A percentile compares a stretch with the other conserved stretches of the same genome.
Conservation (phyloP, 2,329 filamentous ascomycete genomes). For the Rhynchosporium graminicola region DNA sequence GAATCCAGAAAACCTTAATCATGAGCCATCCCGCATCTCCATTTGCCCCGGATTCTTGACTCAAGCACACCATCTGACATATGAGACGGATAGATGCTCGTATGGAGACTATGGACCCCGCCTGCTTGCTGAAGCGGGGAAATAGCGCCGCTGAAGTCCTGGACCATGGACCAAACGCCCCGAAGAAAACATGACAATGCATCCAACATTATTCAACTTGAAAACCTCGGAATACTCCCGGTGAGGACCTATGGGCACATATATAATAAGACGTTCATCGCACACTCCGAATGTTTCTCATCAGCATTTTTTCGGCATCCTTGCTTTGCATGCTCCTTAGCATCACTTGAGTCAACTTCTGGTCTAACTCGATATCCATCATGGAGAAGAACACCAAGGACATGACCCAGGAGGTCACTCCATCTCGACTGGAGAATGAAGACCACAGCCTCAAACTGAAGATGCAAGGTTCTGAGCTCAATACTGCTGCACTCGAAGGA, state of each 20-base stretch:
- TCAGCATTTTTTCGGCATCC: neutral
- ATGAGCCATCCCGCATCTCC: neutral
- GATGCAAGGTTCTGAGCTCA: constrained; percentile 20
- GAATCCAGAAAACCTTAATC: too few relatives aligned
- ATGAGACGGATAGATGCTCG: too few relatives aligned
- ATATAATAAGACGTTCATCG: neutral
- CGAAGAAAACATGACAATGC: neutral
- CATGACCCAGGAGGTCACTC: constrained; percentile 14
- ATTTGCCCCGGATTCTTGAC: neutral
- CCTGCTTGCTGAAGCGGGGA: constrained; percentile 1
- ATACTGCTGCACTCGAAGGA: constrained; percentile 15
- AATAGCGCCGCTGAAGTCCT: neutral
- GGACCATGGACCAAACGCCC: neutral
- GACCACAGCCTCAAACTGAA: constrained; percentile 21
- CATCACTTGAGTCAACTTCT: neutral
- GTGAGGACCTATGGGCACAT: neutral
- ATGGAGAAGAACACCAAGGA: constrained; percentile 18
- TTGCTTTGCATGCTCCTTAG: neutral
- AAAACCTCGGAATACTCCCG: neutral
- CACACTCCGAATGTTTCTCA: neutral
- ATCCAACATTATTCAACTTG: neutral
- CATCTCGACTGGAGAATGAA: constrained; percentile 19
- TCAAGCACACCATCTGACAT: too few relatives aligned
- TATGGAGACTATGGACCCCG: neutral
- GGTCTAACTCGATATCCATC: neutral